phyloP scores from a whole-genome alignment of 768 basidiomycete species.

The Boletus coccyginus region DNA sequence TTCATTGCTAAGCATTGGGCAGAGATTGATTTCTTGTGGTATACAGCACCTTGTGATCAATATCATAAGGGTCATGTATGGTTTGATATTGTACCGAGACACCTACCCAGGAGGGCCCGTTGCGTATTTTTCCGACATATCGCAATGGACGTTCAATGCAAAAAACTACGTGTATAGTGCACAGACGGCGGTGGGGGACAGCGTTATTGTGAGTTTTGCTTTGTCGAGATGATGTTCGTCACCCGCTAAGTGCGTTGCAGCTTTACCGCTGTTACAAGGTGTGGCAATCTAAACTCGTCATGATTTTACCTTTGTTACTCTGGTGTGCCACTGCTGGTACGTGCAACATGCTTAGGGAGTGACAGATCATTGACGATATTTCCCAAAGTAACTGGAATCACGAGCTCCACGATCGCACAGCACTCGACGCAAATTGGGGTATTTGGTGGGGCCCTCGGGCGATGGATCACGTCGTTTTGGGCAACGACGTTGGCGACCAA shows the following conservation, averaged over 20 bases:
- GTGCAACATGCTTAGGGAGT: too few relatives aligned
- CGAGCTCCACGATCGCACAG: too few relatives aligned
- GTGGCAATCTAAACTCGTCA: too few relatives aligned
- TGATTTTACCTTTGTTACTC: too few relatives aligned
- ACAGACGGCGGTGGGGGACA: slow-evolving; percentile 23
- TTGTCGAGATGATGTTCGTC: background rate
- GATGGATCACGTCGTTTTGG: too few relatives aligned
- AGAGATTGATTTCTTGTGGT: background rate
- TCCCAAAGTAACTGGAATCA: too few relatives aligned
- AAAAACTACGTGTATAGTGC: slow-evolving; percentile 12
- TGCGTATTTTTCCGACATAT: background rate
- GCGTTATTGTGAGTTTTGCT: slow-evolving; percentile 14
- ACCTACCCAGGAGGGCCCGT: background rate
- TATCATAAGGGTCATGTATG: background rate
- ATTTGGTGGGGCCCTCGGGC: too few relatives aligned
- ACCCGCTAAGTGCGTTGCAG: background rate
- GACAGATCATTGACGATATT: too few relatives aligned
- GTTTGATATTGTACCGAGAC: background rate
- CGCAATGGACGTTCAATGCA: slow-evolving; percentile 25
- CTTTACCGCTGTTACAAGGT: too few relatives aligned
- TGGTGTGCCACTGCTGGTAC: too few relatives aligned
- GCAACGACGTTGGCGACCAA: too few relatives aligned
- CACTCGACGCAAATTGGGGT: background rate
- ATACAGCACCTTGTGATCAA: background rate
- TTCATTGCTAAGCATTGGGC: background rate